Evolutionary conservation across 2,329 filamentous ascomycete species (phyloP), one percentile per base, ranked within the genome.

Genomic region (Cytospora leucostoma): DNA sequence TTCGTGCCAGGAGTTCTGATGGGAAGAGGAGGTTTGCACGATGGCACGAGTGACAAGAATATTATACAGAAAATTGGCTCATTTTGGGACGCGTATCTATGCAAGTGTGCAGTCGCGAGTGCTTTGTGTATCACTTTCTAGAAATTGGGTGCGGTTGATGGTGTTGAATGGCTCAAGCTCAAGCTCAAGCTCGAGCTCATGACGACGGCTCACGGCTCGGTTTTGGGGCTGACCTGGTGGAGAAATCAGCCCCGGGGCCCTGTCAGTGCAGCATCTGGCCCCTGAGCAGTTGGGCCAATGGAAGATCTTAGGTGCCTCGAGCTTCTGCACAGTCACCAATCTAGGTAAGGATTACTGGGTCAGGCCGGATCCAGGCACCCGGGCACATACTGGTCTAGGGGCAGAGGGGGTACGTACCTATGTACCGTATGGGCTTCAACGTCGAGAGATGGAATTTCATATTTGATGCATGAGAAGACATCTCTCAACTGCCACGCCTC

Each of bases 1-100:
- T 74, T 71, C 72, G 70, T 57, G 56, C 55, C 64, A 64, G 58
- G 4, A 27, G 27, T 27, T 55, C 52, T 33, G 56, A 55, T 56
- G 52, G 56, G 51, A 56, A 61, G 49, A 62, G 55, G 21, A 53
- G 19, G 51, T 53, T 1, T 47, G 56, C 40, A 27, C 56, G 44
- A 21, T 1, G 37, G 56, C 40, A 27, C 56, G 44, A 21, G 61
- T 56, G 57, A 55, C 27, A 19, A 17, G 33, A 52, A 37, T 58
- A 35, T 49, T 47, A 55, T 58, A 34, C 44, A n/a, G 58, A 51
- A 34, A 44, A 7, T 47, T 64, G 61, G 64, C 54, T 66, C 64
- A 66, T 66, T 32, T 49, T 64, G 57, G 47, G 51, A 54, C 50
- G 51, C 19, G 19, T 47, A 7, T 33, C 32, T 17, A 15, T 53